A percentile compares a stretch with the other conserved stretches of the same genome.
phyloP scores from a whole-genome alignment of 352 stramenopile genomes.

The Phytopythium sindhum region DNA sequence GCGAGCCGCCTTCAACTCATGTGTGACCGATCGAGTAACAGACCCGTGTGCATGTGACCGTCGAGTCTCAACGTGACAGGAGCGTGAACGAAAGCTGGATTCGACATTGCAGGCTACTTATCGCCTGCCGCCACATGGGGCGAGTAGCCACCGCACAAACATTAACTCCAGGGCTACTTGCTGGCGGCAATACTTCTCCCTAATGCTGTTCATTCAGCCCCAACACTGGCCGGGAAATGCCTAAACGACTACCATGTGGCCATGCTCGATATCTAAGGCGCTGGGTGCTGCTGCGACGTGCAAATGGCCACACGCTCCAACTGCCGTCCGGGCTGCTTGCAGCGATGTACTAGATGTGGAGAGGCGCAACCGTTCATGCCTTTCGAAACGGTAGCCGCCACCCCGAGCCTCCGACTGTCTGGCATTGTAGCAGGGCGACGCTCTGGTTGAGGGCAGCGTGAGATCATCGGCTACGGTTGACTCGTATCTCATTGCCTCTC shows the following conservation, averaged over 20 bases:
- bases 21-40: background rate
- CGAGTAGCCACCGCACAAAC: background rate
- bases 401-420: constrained; percentile 2
- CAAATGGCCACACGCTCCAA: background rate
- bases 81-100: too few species aligned
- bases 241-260: background rate
- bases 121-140: too few species aligned
- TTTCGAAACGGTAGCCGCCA: background rate
- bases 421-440: background rate
- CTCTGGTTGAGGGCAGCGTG: too few species aligned
- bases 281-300: background rate
- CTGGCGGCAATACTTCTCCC: background rate
- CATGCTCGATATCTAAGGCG: background rate
- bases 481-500: background rate
- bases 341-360: background rate
- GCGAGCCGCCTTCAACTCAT: too few species aligned
- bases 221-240: background rate
- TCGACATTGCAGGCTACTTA: too few species aligned
- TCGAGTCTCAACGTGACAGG: background rate
- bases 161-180: background rate
- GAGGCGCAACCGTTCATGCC: background rate
- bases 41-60: background rate
- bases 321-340: background rate
- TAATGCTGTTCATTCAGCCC: background rate
- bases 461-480: background rate